Evolutionary conservation across 495 filamentous ascomycete genomes (phyloP).

Genomic region (Penicillium paxilli): DNA sequence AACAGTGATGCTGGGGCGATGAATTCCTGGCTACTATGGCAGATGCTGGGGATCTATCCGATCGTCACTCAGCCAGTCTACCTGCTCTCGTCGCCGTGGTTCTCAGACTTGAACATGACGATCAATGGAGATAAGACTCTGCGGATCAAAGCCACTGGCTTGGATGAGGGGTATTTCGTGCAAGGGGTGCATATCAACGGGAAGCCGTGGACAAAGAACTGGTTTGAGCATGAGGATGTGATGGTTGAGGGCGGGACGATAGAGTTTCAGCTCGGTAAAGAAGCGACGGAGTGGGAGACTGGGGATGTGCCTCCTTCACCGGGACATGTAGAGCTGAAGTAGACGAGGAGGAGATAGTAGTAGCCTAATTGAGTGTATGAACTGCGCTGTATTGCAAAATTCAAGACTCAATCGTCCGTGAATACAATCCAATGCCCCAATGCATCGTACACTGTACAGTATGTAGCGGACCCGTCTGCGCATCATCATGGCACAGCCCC

Average conservation of each 20-base stretch:
- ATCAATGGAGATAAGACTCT: slow-evolving; percentile 55
- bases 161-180: slow-evolving; percentile 54
- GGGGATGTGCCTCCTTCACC: slow-evolving; percentile 56
- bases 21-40: slow-evolving; percentile 69
- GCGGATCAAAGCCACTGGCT: slow-evolving; percentile 53
- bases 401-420: too few species aligned
- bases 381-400: too few species aligned
- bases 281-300: slow-evolving; percentile 55
- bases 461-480: background rate
- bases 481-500: background rate
- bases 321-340: slow-evolving; percentile 23
- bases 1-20: slow-evolving; percentile 72
- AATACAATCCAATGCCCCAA: too few species aligned
- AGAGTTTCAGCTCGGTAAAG: slow-evolving; percentile 60
- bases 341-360: background rate
- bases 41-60: slow-evolving; percentile 70
- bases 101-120: slow-evolving; percentile 56
- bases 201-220: slow-evolving; percentile 45
- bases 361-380: background rate
- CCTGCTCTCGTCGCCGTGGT: slow-evolving; percentile 64
- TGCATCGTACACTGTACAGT: too few species aligned
- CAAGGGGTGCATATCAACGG: slow-evolving; percentile 45
- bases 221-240: slow-evolving; percentile 64
- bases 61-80: slow-evolving; percentile 66
- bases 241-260: slow-evolving; percentile 62